A percentile compares a stretch with the other conserved stretches of the same genome.
These are phyloP conservation scores for Citrus medica DNA, from an alignment of 345 rosid genomes.

Conservation along the genomic window DNA sequence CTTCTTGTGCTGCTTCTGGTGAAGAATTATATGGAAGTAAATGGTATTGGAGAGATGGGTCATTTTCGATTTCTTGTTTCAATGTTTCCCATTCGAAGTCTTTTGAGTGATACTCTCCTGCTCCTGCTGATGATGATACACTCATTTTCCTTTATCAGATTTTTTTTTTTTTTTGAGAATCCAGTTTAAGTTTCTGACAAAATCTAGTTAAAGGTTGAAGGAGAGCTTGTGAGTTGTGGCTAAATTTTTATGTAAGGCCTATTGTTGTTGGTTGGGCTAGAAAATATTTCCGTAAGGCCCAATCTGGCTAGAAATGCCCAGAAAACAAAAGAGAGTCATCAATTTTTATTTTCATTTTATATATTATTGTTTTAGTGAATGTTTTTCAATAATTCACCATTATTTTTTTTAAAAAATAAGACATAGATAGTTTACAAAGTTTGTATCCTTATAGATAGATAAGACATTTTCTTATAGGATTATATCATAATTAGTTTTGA, in stretches of 20 bases:
- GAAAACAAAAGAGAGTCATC: background rate
- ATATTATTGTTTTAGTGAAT: too few species aligned
- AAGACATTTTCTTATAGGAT: too few species aligned
- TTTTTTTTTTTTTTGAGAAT: background rate
- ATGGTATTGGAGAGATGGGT: conserved; percentile 60
- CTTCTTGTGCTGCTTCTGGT: background rate
- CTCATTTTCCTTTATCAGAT: background rate
- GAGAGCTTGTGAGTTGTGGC: background rate
- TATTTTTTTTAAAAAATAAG: too few species aligned
- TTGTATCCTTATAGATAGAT: too few species aligned
- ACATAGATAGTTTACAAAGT: too few species aligned
- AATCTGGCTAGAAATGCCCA: background rate
- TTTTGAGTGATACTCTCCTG: conserved; percentile 71
- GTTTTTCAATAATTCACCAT: too few species aligned
- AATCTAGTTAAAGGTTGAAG: background rate
- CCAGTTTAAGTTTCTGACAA: background rate
- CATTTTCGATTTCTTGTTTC: conserved; percentile 45
- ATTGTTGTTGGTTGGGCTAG: background rate
- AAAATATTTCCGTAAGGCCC: background rate
- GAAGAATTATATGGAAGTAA: conserved; percentile 37
- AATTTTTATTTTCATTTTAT: background rate
- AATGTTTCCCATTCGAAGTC: conserved; percentile 84
- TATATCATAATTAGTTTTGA: too few species aligned
- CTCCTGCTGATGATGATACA: conserved; percentile 25
- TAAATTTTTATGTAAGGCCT: background rate